phyloP scores from a whole-genome alignment of 2,329 filamentous ascomycete species.

The Aphanoascus verrucosus region DNA sequence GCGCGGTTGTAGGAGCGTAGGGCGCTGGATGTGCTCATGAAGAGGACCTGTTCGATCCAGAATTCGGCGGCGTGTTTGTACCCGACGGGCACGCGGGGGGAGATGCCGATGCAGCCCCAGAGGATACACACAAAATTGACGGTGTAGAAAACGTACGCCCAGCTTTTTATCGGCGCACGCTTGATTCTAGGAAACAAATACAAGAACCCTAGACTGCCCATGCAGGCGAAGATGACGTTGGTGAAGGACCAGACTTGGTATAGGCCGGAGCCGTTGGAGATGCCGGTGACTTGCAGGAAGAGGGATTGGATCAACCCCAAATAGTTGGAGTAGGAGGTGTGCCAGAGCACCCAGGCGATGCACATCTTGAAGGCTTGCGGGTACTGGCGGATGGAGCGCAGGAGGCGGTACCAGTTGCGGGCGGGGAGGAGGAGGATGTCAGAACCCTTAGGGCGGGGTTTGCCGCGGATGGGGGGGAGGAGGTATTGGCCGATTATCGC shows the following conservation, averaged over 20 bases:
- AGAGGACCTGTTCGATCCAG: conserved; percentile 7
- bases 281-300: conserved; percentile 5
- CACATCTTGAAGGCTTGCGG: conserved; percentile 6
- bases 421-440: not conserved
- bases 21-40: conserved; percentile 6
- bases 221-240: conserved; percentile 2
- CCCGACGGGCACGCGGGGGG: not conserved
- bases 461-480: not conserved
- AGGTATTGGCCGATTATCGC: conserved; percentile 3
- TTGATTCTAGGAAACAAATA: conserved; percentile 5
- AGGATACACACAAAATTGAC: conserved; percentile 7
- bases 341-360: conserved; percentile 8
- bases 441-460: not conserved
- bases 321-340: conserved; percentile 5
- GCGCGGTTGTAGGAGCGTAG: conserved; percentile 7
- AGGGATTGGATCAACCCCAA: not conserved
- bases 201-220: conserved; percentile 4
- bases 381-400: conserved; percentile 2
- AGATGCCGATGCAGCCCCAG: conserved; percentile 8
- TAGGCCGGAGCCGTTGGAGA: conserved; percentile 3
- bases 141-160: conserved; percentile 3
- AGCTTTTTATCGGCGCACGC: conserved; percentile 1
- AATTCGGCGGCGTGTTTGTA: conserved; percentile 6
- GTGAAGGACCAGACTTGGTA: conserved; percentile 7
- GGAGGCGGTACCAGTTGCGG: not conserved